These are phyloP conservation scores for Venturia asperata DNA, from an alignment of 2,329 filamentous ascomycete genomes.

Conservation along the genomic window DNA sequence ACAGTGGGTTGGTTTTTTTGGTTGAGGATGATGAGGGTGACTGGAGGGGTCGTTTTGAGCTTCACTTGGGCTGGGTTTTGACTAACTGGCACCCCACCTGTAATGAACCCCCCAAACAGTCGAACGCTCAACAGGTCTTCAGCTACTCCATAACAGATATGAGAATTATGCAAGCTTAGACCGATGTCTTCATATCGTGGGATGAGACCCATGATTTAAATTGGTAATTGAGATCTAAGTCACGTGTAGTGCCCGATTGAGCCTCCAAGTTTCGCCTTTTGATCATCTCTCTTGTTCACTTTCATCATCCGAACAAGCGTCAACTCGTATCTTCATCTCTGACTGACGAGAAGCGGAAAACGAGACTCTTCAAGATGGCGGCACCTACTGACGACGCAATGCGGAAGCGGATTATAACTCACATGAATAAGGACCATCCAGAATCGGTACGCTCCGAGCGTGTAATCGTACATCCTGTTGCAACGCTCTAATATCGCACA, in stretches of 20 bases:
- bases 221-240: background rate
- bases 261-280: background rate
- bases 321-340: background rate
- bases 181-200: background rate
- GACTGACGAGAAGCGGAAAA: background rate
- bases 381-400: slow-evolving; percentile 37
- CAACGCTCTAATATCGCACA: slow-evolving; percentile 23
- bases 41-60: too few species aligned
- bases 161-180: too few species aligned
- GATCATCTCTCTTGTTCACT: background rate
- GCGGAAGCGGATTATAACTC: slow-evolving; percentile 60
- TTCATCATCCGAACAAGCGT: background rate
- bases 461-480: slow-evolving; percentile 15
- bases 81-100: background rate
- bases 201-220: background rate
- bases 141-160: background rate
- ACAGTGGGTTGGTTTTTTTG: too few species aligned
- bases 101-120: background rate
- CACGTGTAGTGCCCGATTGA: background rate
- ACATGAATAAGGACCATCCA: slow-evolving; percentile 83
- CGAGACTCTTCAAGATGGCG: background rate
- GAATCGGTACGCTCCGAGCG: slow-evolving; percentile 46
- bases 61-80: background rate
- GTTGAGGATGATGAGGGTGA: too few species aligned
- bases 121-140: background rate